Evolutionary conservation across 1,139 yeast species (phyloP), one percentile per base, ranked within the genome.

Genomic region (Kazachstania sp.): DNA sequence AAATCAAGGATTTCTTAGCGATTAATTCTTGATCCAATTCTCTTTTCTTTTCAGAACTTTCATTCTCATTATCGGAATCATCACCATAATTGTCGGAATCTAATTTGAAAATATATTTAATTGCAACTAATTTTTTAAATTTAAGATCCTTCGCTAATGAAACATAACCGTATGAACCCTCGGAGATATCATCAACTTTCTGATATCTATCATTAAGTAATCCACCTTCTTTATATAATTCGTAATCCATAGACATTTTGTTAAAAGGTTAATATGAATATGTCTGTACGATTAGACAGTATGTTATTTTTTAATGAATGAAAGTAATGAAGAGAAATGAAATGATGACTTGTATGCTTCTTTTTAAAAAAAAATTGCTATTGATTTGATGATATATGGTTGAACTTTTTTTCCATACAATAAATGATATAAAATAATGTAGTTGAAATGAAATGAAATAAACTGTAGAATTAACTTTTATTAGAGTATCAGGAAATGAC

Each of bases 111-210:
- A 88, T 83, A 63, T 86, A 86, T 67, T 90, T 90, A 53, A 90
- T 81, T 3, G 97, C 97, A 31, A 85, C 95, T 47, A 85, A 67
- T 46, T 72, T 69, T 54, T 77, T 71, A 43, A 71, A 67, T 29
- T 70, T 62, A 5, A 75, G 70, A 64, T 90, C 96, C 59, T 80
- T 81, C 6, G 96, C 97, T 32, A 90, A 74, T 1, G 95, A 82
- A 9, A 90, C 97, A 46, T 85, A 77, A 40, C 97, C 97, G 65
- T 87, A 90, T 0, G 97, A 87, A 35, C 97, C 97, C 65, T 86
- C 92, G 64, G 92, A 86, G 51, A 90, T 78, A 60, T 84, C 90
- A 47, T 83, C 80, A 15, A 87, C 75, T 59, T 83, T 81, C 50
- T 71, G 70, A 70, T 88, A 90, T 51, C 86, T 72, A 49, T 72